Evolutionary conservation across 2,329 filamentous ascomycete species (phyloP), one percentile per base, ranked within the genome.

Genomic region (Falciphora oryzae): DNA sequence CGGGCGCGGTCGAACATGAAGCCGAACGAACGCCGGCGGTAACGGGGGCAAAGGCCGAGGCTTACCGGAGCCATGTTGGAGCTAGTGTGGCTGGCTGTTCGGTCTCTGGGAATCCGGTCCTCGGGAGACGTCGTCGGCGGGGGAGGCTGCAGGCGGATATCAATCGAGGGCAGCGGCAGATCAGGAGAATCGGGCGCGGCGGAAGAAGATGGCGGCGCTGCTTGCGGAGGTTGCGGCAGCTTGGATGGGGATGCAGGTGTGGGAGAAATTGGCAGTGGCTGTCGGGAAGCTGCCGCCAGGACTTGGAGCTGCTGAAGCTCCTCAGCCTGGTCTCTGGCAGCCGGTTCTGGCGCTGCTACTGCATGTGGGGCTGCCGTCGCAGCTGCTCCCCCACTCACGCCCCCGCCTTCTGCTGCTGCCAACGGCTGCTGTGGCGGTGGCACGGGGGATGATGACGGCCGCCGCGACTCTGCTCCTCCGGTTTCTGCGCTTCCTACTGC

Each of bases 21-120:
- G 57, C 57, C 57, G 57, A 58, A 28, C 57, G 29, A 58, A 28
- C 27, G 44, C 44, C 44, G 44, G 38, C 5, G 38, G 44, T 25
- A 22, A 8, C 18, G 38, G 44, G 28, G 58, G 32, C 16, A 31
- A 35, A 58, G 31, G 53, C 53, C 56, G 27, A 58, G 27, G 62
- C 62, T 59, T 63, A 63, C 62, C 62, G 62, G 62, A 63, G 62
- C 56, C 62, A 63, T 63, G 16, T 58, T 59, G 56, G 56, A 14
- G 27, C n/a, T 57, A 18, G 56, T 32, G 28, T 11, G 25, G 62
- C 14, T 27, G 28, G 32, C 18, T 29, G 27, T 35, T 7, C 10
- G 44, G n/a, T 53, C 44, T 25, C 44, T 53, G n/a, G 18, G 44
- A 53, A 53, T n/a, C 44, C 44, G 44, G 44, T 53, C 44, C 44